phyloP scores from a whole-genome alignment of 345 rosid genomes.

The Brassica juncea region DNA sequence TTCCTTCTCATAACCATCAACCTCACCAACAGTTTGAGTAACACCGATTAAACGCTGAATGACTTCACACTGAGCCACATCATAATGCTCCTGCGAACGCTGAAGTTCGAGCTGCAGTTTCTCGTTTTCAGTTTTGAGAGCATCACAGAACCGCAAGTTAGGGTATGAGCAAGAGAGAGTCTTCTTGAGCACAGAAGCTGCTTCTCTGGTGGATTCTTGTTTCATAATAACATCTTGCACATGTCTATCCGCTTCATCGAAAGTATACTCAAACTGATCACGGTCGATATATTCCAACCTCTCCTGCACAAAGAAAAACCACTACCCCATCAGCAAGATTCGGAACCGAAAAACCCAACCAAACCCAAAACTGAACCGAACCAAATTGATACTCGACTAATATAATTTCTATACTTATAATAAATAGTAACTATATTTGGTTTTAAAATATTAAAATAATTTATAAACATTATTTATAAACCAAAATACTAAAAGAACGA shows the following conservation, averaged over 20 bases:
- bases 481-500: no score
- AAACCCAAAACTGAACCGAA: no score
- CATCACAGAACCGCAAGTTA: constrained; percentile 79
- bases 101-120: constrained; percentile 85
- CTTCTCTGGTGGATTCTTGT: constrained; percentile 68
- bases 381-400: no score
- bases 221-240: constrained; percentile 80
- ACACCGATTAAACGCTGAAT: constrained; percentile 87
- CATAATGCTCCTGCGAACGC: constrained; percentile 76
- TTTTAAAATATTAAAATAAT: no score
- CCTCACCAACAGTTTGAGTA: constrained; percentile 62
- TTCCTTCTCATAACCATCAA: constrained; percentile 45
- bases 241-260: constrained; percentile 88
- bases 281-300: constrained; percentile 83
- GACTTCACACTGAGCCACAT: constrained; percentile 83
- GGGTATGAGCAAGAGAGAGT: constrained; percentile 89
- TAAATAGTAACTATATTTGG: no score
- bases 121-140: constrained; percentile 69
- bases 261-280: constrained; percentile 87
- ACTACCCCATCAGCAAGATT: neutral
- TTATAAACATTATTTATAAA: no score
- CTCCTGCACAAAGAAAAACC: constrained; percentile 56
- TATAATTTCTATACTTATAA: no score
- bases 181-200: constrained; percentile 71
- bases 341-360: neutral